Percentiles rank a stretch among this genome's conserved stretches.
Conservation (phyloP, 192 early-diverging fungal species). For the Pilaira anomala region DNA sequence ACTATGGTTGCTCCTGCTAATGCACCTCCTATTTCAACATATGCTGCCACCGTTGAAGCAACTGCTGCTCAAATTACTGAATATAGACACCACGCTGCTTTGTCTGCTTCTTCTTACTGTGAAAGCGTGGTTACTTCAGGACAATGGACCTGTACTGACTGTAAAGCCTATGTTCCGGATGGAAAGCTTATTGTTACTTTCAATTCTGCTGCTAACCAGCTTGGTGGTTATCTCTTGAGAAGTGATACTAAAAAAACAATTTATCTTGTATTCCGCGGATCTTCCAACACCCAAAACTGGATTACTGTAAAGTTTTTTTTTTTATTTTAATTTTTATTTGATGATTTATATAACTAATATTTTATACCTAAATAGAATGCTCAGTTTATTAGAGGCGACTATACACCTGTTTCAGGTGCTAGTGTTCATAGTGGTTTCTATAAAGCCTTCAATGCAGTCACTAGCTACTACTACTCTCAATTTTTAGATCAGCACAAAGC, state of each 20-base stretch:
- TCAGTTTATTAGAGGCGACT: slow-evolving; percentile 1
- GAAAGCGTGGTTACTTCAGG: neutral
- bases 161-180: neutral
- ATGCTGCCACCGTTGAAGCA: neutral
- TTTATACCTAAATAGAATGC: slow-evolving; percentile 5
- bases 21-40: neutral
- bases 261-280: slow-evolving; percentile 11
- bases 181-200: slow-evolving; percentile 7
- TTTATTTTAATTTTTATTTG: neutral
- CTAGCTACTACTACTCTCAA: neutral
- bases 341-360: neutral
- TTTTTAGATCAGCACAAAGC: neutral
- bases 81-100: neutral
- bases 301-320: slow-evolving; percentile 16
- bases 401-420: neutral
- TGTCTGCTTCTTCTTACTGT: slow-evolving; percentile 6
- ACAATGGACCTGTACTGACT: neutral
- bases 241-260: slow-evolving; percentile 1
- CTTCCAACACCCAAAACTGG: neutral
- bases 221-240: slow-evolving; percentile 12
- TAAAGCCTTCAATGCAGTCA: slow-evolving; percentile 11
- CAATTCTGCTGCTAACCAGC: neutral
- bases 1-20: neutral
- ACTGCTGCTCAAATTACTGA: neutral
- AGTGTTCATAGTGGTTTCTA: slow-evolving; percentile 22